Conservation (phyloP, 2,329 filamentous ascomycete species). For the Bipolaris oryzae region DNA sequence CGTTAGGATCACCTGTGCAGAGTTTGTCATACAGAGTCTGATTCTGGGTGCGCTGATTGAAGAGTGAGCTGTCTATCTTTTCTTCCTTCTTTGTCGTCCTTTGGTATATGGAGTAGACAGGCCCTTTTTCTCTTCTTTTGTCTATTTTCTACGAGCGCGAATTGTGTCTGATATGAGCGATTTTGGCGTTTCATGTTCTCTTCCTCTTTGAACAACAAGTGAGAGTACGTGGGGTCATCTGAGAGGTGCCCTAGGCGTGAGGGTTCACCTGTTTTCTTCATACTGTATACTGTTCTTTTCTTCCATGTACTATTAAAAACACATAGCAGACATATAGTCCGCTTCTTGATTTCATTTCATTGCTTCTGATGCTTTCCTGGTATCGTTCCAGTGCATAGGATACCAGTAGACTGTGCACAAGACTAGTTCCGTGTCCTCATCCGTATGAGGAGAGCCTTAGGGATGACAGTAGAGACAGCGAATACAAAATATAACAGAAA, state of each 20-base stretch:
- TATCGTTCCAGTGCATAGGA: too few relatives aligned
- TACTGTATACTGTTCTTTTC: neutral
- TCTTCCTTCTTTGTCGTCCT: neutral
- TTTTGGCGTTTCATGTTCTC: neutral
- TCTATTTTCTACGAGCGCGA: neutral
- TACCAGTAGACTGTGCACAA: too few relatives aligned
- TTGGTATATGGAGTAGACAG: neutral
- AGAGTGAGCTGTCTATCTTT: conserved; percentile 42
- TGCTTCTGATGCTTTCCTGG: neutral
- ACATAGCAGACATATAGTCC: neutral
- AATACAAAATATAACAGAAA: too few relatives aligned
- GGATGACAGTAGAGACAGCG: too few relatives aligned
- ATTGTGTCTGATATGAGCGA: neutral
- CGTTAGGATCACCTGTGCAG: conserved; percentile 76
- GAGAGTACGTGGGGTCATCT: neutral
- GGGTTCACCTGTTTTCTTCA: neutral
- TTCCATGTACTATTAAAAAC: neutral
- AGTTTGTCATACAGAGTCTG: conserved; percentile 89
- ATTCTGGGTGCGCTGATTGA: conserved; percentile 82
- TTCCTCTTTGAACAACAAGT: neutral
- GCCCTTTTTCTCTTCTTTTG: neutral
- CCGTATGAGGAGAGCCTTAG: too few relatives aligned
- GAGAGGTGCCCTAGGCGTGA: neutral
- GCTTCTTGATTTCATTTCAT: neutral
- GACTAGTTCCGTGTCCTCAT: too few relatives aligned